Evolutionary conservation across 2,329 filamentous ascomycete species (phyloP).

Genomic region (Colletotrichum magnum): DNA sequence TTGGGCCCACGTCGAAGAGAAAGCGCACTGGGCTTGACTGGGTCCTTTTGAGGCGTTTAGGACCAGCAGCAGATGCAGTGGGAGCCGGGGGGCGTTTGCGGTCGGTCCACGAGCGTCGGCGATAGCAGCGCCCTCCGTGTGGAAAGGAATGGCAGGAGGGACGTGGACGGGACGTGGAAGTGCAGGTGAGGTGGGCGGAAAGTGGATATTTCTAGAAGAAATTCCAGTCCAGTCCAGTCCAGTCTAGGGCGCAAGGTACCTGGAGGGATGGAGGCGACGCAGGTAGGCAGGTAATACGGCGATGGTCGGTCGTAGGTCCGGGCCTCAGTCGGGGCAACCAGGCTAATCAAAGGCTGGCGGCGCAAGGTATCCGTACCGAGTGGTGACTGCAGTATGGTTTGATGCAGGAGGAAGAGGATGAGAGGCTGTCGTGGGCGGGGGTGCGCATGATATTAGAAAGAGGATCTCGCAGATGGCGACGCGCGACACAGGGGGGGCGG

Average conservation of each 20-base stretch:
- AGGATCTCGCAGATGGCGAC: conserved; percentile 27
- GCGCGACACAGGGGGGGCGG: conserved; percentile 17
- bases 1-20: conserved; percentile 29
- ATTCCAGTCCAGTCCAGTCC: conserved; percentile 5
- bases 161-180: neutral
- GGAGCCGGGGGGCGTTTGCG: conserved; percentile 16
- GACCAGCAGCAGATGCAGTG: conserved; percentile 6
- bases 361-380: conserved; percentile 4
- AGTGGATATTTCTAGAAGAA: conserved; percentile 38
- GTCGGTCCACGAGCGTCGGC: conserved; percentile 33
- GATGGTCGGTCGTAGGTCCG: conserved; percentile 19
- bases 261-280: neutral
- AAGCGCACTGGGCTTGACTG: conserved; percentile 15
- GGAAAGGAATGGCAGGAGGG: neutral
- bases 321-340: conserved; percentile 32
- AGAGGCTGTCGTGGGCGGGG: conserved; percentile 32
- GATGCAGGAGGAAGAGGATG: conserved; percentile 27
- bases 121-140: conserved; percentile 21
- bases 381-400: conserved; percentile 29
- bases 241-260: neutral
- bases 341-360: neutral
- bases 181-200: neutral
- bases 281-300: neutral
- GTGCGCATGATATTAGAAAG: conserved; percentile 33
- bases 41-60: conserved; percentile 14